Evolutionary conservation across 306 rosid species (phyloP), one percentile per base, ranked within the genome.

Genomic region (Fragaria iinumae): DNA sequence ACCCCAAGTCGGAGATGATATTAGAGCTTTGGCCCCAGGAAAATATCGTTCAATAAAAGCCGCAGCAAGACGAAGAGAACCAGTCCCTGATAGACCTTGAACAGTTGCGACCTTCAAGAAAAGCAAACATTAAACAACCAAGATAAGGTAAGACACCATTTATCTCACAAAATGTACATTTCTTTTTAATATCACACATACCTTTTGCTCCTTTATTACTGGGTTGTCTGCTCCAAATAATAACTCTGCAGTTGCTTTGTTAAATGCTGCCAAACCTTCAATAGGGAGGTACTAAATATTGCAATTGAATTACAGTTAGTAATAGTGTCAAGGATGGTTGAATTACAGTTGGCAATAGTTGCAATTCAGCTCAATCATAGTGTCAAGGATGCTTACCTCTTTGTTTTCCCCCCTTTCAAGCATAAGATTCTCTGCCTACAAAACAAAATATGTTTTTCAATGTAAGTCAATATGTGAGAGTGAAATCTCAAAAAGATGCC

Each of bases 1-100:
- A 95, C 99, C 99, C 99, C 99, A 95, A 7, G 96, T 95, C 16
- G 99, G 99, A 83, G 97, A 85, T 25, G 99, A 95, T 81, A 95
- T 95, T 66, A 95, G 73, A 84, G 92, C 97, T 82, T 91, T 82
- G 14, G 97, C 92, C 66, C 93, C 99, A 10, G 97, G 90, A 78
- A 95, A 92, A 83, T 92, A 92, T 81, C 99, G 72, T 79, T 92
- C 92, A 2, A 95, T 92, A 63, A 95, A 84, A 79, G 99, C 98
- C 23, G 89, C 98, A 77, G 83, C 99, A 43, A 95, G 78, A 74
- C 99, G 88, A 50, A 95, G 90, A 85, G 99, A 96, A 43, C 99
- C 99, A 80, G 99, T 92, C 83, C 99, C 99, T 13, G 97, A 96
- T 64, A 92, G 96, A 72, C 99, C 98, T 89, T 92, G 99, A 81